Evolutionary conservation across 2,329 filamentous ascomycete genomes (phyloP).

Genomic region (Parafenestella ontariensis): DNA sequence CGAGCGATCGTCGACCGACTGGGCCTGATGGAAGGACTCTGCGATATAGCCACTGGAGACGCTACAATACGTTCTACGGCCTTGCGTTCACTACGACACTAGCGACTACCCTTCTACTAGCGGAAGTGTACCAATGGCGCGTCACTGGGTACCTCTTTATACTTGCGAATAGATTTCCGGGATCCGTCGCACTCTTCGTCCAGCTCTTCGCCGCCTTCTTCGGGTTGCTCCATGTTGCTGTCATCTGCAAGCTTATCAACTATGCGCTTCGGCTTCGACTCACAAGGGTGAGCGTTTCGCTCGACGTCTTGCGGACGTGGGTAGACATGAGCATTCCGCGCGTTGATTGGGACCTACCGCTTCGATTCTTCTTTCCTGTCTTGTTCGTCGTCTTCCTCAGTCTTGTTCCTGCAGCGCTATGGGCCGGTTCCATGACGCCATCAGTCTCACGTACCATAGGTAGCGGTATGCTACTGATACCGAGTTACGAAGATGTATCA

Average conservation of each 20-base stretch:
- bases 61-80: conserved; percentile 38
- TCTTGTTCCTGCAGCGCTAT: conserved; percentile 35
- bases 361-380: conserved; percentile 38
- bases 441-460: conserved; percentile 24
- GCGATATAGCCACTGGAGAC: conserved; percentile 31
- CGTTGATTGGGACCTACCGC: conserved; percentile 37
- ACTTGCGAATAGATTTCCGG: conserved; percentile 29
- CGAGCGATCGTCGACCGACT: conserved; percentile 16
- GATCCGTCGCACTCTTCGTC: conserved; percentile 31
- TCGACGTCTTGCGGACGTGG: conserved; percentile 38
- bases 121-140: conserved; percentile 29
- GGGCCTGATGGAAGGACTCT: conserved; percentile 20
- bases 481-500: conserved; percentile 34
- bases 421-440: conserved; percentile 41
- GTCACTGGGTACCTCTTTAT: conserved; percentile 27
- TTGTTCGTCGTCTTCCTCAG: conserved; percentile 29
- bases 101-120: conserved; percentile 22
- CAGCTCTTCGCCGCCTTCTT: conserved; percentile 37
- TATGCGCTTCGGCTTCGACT: conserved; percentile 35
- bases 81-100: conserved; percentile 33
- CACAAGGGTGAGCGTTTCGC: conserved; percentile 29
- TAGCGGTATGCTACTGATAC: conserved; percentile 23
- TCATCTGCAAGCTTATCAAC: conserved; percentile 38
- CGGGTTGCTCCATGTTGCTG: conserved; percentile 36
- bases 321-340: conserved; percentile 33